Base-by-base conservation (phyloP, 2,329 filamentous ascomycete species). In the Diplodia sapinea region DNA sequence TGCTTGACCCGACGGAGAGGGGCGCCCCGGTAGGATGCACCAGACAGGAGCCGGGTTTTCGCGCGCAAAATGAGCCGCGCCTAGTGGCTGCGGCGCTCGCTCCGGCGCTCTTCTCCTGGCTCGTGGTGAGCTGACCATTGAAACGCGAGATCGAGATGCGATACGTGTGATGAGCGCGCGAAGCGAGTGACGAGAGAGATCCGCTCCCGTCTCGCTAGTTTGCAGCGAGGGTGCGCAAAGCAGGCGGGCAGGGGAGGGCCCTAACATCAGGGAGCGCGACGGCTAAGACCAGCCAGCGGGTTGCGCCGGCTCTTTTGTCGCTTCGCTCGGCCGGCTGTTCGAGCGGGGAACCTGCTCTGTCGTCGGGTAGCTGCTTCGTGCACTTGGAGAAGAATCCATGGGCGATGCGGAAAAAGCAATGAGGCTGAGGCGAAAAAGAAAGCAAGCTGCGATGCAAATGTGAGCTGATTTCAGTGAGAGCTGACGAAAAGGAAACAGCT, bases 291-390 rank as follows among this genome's bases (percentile, higher is more conserved):
- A 43, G 17, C 5, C 43, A n/a, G 15, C 54, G 54, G 31, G n/a
- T 56, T 56, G 31, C 33, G 31, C 31, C 54, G 54, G 52, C 29
- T 55, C 52, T 55, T 9, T 9, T n/a, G 52, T 13, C 26, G 20
- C 26, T 52, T 23, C 36, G 29, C 33, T 57, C 12, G 54, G 4
- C 50, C 23, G 13, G 23, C 20, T 26, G 31, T 6, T 20, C 50
- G 15, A 29, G 23, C 55, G 55, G 55, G 40, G n/a, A 38, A 59
- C 4, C 31, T 59, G 36, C 55, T 36, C 56, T 29, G 23, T 62
- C 57, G 57, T 50, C 17, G 57, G 57, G 40, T 62, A 33, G 57
- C 56, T 43, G 57, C 38, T 49, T 50, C 26, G 57, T 20, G 57
- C 40, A 33, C 31, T 47, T 17, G 17, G 13, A 23, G 54, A 31